These are phyloP conservation scores for Acanthamoeba rhysodes DNA, from an alignment of 208 protist genomes.

Conservation along the genomic window DNA sequence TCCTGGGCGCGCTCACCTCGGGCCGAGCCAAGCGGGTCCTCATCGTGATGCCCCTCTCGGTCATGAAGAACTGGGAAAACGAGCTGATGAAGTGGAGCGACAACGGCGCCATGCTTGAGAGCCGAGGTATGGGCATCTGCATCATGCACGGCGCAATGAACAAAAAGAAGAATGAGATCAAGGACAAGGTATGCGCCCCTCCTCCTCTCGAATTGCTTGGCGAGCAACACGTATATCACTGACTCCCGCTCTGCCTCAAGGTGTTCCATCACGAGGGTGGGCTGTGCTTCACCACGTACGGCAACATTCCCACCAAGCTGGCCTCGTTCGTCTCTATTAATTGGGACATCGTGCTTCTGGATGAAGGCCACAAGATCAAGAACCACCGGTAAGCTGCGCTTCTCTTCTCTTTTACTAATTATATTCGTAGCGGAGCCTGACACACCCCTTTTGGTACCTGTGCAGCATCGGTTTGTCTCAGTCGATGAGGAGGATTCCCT, in stretches of 20 bases:
- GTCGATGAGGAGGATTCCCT: constrained; percentile 65
- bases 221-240: no score
- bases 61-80: constrained; percentile 69
- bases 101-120: constrained; percentile 35
- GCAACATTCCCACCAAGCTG: constrained; percentile 63
- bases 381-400: constrained; percentile 59
- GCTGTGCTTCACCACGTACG: constrained; percentile 69
- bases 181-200: constrained; percentile 19
- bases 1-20: constrained; percentile 42
- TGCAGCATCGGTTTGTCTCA: constrained; percentile 79
- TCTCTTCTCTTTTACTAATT: background rate
- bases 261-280: constrained; percentile 61
- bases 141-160: constrained; percentile 61
- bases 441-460: background rate
- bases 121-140: constrained; percentile 27
- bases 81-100: constrained; percentile 73
- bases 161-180: constrained; percentile 67
- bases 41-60: constrained; percentile 53
- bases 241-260: background rate
- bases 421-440: background rate
- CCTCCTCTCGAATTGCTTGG: no score
- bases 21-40: constrained; percentile 45
- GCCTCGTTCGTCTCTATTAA: constrained; percentile 2
- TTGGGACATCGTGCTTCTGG: constrained; percentile 85
- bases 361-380: constrained; percentile 89